Base-by-base conservation (phyloP, 345 rosid genomes). In the Corchorus olitorius region DNA sequence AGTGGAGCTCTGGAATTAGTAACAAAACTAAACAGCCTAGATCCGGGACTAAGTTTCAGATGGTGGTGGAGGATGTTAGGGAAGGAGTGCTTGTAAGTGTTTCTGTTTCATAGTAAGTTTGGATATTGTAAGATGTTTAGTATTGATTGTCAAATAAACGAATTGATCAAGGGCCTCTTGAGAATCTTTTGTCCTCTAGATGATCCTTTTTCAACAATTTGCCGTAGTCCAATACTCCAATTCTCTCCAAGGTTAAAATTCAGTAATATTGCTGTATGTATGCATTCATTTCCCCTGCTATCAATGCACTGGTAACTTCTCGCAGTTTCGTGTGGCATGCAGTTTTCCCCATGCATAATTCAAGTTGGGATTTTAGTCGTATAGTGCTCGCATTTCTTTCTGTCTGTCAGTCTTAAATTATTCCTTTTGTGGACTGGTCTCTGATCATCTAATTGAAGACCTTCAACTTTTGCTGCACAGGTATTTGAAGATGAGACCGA, bases 401-500 rank as follows among this genome's bases (percentile, higher is more conserved):
- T 53, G 62, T 35, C 53, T 11, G 62, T 35, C 16, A 17, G 8
- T 50, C 27, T 0, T 41, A 3, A 55, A 54, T 74, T 37, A 68
- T 43, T 50, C 27, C 11, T 59, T 53, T 4, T 10, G 15, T 8
- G 37, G 34, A 17, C 55, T 46, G 4, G 60, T 73, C 13, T 73
- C 33, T 52, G 22, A 27, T 46, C 70, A 34, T 17, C 67, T 56
- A 33, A 52, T 71, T 37, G 19, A 61, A 62, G 35, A 58, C 5
- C 53, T 62, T 27, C 13, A 11, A n/a, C 39, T 74, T 61, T 35
- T 71, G 46, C 60, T 34, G 43, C 76, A 5, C 62, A 92, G 99
- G 97, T 96, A 50, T 96, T 96, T 41, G 98, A 96, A 89, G 99
- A 96, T 71, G 89, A 84, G 82, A 89, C 85, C 45, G 99, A 96